These are phyloP conservation scores for Talaromyces sp. DNA, from an alignment of 2,329 filamentous ascomycete species.

Conservation along the genomic window DNA sequence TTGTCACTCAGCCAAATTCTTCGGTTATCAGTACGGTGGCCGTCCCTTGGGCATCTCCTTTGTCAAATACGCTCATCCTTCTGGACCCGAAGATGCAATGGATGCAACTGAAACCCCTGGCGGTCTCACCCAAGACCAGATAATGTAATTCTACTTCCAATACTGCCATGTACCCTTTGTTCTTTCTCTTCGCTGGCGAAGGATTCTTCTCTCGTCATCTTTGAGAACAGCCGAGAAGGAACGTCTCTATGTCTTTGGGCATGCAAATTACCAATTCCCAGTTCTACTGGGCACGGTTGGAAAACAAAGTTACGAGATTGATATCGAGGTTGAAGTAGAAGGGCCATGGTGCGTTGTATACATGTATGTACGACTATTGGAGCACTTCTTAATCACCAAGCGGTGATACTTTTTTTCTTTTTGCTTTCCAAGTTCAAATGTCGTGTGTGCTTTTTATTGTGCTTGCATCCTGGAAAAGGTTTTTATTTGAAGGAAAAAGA, in stretches of 20 bases:
- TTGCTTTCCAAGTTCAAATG: background rate
- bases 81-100: constrained; percentile 64
- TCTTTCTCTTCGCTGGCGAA: background rate
- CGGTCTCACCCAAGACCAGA: constrained; percentile 92
- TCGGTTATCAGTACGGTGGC: constrained; percentile 93
- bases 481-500: background rate
- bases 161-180: background rate
- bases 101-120: constrained; percentile 66
- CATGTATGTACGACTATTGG: background rate
- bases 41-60: constrained; percentile 89
- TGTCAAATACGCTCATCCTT: constrained; percentile 80
- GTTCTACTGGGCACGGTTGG: background rate
- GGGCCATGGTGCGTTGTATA: background rate
- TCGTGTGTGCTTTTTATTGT: background rate
- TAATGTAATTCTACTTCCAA: constrained; percentile 62
- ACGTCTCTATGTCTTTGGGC: background rate
- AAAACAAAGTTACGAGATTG: background rate
- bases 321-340: background rate
- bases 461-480: background rate
- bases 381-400: background rate
- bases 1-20: constrained; percentile 69
- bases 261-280: background rate
- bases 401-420: background rate
- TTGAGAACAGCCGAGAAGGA: background rate
- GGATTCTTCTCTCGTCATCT: background rate